Evolutionary conservation across 2,329 filamentous ascomycete species (phyloP), one percentile per base, ranked within the genome.

Genomic region (Trichoderma koningii): DNA sequence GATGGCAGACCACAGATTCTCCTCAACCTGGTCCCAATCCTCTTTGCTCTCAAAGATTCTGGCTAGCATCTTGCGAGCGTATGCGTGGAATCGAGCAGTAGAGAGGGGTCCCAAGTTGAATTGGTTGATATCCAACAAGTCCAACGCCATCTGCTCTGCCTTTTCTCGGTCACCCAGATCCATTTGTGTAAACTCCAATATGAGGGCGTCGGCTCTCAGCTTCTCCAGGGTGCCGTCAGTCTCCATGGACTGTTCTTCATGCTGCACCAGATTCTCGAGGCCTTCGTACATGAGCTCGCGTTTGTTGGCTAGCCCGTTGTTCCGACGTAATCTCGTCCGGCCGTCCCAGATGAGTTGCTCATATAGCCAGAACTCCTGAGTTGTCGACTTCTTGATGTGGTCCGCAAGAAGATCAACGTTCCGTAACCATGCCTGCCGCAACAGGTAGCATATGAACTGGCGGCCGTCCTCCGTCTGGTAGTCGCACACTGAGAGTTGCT

Each of bases 261-360:
- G 65, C 19, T 64, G 66, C 0, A 67, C 64, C 66, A 76, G 69
- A 19, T 68, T 63, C 38, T 71, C 69, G 14, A 77, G 71, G 15
- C 75, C 76, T 21, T 67, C 66, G 17, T 72, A 69, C 71, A 77
- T 77, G n/a, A 66, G 63, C 9, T 71, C 70, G 23, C 68, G 69
- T 52, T 67, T 70, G 52, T 66, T 71, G 21, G 71, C 71, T 26
- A 77, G 65, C 12, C 74, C 69, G 51, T 75, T 76, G 19, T 71
- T 71, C 63, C 70, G 74, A 5, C 76, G 74, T 28, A 77, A 68
- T 10, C 72, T 68, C 14, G 75, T 77, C 34, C 75, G 74, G 21
- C 75, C 76, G 62, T 77, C 76, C 76, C 76, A 77, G 6, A 77
- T 77, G 14, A 77, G 66, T 65, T 77, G 76, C 65, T 77, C 76